Conservation (phyloP, 179 eudicot species). For the Sideroxylon spinosum region DNA sequence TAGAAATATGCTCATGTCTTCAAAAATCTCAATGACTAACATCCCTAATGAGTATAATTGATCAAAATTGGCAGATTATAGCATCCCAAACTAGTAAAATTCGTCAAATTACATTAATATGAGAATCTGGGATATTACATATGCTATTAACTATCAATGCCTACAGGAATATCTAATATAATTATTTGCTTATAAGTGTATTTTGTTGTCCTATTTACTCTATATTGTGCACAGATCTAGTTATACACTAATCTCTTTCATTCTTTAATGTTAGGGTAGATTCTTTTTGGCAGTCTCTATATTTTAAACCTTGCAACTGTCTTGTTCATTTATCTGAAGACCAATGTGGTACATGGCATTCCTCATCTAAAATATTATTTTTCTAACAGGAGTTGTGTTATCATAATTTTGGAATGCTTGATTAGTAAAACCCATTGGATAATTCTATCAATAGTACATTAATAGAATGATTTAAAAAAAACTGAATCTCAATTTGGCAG, state of each 20-base stretch:
- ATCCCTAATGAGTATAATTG: too few species aligned
- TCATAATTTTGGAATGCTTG: constrained; percentile 6
- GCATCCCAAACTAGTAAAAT: too few species aligned
- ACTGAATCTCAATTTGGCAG: not conserved
- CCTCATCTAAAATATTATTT: not conserved
- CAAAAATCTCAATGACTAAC: too few species aligned
- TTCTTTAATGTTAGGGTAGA: constrained; percentile 40
- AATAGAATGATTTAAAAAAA: not conserved
- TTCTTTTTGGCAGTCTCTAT: constrained; percentile 75
- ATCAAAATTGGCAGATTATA: too few species aligned
- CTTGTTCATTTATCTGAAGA: constrained; percentile 72
- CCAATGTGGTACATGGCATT: constrained; percentile 60
- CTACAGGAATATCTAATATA: not conserved
- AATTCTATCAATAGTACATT: not conserved
- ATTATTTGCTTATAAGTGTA: not conserved
- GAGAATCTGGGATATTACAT: too few species aligned
- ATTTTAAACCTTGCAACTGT: constrained; percentile 75
- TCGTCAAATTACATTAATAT: too few species aligned
- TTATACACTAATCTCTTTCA: not conserved
- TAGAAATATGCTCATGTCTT: too few species aligned
- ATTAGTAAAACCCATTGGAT: not conserved
- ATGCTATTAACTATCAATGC: not conserved
- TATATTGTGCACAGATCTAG: not conserved
- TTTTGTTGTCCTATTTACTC: not conserved
- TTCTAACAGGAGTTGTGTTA: not conserved